phyloP scores from a whole-genome alignment of 345 rosid genomes.

The Excoecaria cochinchinensis region DNA sequence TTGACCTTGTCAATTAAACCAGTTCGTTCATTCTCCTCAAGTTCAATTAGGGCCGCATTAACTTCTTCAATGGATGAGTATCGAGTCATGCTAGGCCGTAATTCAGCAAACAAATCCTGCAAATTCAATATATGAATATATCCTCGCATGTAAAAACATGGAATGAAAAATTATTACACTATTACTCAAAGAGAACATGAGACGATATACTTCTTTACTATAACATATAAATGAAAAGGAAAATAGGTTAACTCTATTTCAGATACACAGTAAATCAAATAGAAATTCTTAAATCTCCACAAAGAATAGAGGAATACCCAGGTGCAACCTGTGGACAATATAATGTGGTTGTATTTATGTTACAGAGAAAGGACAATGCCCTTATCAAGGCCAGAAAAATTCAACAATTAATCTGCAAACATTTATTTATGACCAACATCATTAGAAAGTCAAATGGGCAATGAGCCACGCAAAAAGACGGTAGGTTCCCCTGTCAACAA shows the following conservation, averaged over 20 bases:
- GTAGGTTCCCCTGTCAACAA: too few relatives aligned
- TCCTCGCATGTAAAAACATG: not conserved
- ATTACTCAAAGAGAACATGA: not conserved
- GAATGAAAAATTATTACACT: not conserved
- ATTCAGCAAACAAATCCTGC: slow-evolving; percentile 91
- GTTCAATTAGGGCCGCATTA: slow-evolving; percentile 70
- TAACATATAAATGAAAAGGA: not conserved
- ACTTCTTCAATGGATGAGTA: slow-evolving; percentile 76
- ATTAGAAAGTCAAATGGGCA: too few relatives aligned
- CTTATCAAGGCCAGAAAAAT: not conserved
- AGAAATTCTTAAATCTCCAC: not conserved
- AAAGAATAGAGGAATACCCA: not conserved
- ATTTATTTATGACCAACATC: too few relatives aligned
- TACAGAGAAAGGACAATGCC: not conserved
- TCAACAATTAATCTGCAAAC: too few relatives aligned
- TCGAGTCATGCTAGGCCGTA: slow-evolving; percentile 85
- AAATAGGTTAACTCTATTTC: not conserved
- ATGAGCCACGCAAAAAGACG: too few relatives aligned
- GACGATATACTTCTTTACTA: not conserved
- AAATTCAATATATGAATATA: slow-evolving; percentile 29
- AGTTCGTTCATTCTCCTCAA: slow-evolving; percentile 71
- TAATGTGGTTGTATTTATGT: not conserved
- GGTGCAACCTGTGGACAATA: not conserved
- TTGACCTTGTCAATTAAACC: slow-evolving; percentile 55
- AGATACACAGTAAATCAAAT: not conserved